Evolutionary conservation across 2,329 filamentous ascomycete genomes (phyloP).

Genomic region (Aspergillus sp.): DNA sequence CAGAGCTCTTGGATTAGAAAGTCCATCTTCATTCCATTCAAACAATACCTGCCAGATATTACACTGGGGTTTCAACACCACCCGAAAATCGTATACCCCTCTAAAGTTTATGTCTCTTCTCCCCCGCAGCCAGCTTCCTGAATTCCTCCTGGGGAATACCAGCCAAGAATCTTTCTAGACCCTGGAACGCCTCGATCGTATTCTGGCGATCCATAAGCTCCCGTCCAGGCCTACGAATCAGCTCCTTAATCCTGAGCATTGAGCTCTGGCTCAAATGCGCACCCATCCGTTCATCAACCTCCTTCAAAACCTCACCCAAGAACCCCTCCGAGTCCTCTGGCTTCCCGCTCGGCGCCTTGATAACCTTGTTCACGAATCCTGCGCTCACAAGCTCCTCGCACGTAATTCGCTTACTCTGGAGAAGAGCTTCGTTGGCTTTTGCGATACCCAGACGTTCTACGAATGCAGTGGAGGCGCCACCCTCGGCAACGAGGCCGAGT

Average conservation of each 20-base stretch:
- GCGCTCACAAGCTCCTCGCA: conserved; percentile 70
- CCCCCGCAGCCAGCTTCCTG: conserved; percentile 74
- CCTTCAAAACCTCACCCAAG: conserved; percentile 66
- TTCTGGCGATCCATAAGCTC: conserved; percentile 75
- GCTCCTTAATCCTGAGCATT: conserved; percentile 77
- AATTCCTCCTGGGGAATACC: conserved; percentile 90
- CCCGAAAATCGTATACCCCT: background rate
- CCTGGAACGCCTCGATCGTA: conserved; percentile 80
- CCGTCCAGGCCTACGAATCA: conserved; percentile 73
- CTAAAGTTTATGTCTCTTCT: conserved; percentile 92
- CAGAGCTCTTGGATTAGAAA: too few species aligned
- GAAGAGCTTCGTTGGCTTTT: conserved; percentile 86
- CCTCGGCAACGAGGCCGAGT: conserved; percentile 86
- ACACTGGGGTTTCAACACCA: background rate
- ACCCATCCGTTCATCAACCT: conserved; percentile 80
- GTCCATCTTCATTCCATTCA: background rate
- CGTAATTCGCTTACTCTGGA: conserved; percentile 79
- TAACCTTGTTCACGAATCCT: conserved; percentile 85
- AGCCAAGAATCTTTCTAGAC: conserved; percentile 74
- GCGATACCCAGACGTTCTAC: conserved; percentile 75
- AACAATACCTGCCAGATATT: background rate
- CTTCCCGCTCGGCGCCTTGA: conserved; percentile 56
- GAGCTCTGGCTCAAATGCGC: conserved; percentile 77
- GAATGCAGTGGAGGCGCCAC: conserved; percentile 74
- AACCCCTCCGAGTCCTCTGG: conserved; percentile 69